Conservation (phyloP, 495 filamentous ascomycete genomes). For the Cercophora newfieldiana region DNA sequence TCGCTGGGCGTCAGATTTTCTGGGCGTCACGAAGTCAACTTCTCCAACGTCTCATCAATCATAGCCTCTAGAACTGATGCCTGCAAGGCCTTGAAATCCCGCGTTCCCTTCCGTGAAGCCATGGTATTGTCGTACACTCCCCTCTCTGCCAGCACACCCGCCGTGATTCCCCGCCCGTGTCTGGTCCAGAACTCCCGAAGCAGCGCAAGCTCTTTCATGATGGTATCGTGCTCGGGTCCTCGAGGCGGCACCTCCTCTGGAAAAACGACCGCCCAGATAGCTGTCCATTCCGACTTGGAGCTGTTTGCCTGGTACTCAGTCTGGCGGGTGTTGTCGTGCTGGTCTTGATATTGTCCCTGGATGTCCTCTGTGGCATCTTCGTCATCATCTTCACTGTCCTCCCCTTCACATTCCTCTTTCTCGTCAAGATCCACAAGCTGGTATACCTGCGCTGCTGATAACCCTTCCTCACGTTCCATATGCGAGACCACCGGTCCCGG, state of each 20-base stretch:
- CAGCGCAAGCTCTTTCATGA: background rate
- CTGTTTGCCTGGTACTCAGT: background rate
- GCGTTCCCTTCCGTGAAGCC: background rate
- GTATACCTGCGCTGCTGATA: background rate
- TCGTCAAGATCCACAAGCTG: background rate
- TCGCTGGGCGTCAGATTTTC: background rate
- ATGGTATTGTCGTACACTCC: background rate
- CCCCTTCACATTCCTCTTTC: background rate
- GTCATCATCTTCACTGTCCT: background rate
- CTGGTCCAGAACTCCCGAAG: background rate
- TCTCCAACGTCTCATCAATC: background rate
- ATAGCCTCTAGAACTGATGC: background rate
- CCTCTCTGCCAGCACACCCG: background rate
- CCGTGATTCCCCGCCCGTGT: background rate
- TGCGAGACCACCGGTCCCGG: background rate
- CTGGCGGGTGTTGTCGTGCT: background rate
- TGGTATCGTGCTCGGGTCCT: background rate
- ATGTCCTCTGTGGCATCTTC: too few species aligned
- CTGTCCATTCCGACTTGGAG: background rate
- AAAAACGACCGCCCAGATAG: background rate
- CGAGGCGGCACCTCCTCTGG: background rate
- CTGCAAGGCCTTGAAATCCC: background rate
- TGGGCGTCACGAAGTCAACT: background rate
- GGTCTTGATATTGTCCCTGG: too few species aligned
- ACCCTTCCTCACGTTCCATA: background rate